Percentiles rank a stretch among this genome's conserved stretches.
These are phyloP conservation scores for Triticum dicoccoides DNA, from an alignment of 176 grass and related monocot species.

Conservation along the genomic window DNA sequence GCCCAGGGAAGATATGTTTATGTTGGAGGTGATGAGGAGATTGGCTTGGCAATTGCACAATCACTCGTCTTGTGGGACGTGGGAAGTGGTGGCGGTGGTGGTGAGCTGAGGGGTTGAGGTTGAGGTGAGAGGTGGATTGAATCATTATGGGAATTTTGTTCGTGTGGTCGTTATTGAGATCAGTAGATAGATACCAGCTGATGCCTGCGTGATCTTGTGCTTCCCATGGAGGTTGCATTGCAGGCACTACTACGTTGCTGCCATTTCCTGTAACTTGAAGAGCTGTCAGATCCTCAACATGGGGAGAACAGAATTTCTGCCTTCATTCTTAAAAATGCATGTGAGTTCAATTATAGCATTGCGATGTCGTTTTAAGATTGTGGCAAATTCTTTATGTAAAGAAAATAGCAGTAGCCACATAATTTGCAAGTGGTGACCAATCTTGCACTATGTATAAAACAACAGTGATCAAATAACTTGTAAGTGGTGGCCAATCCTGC, in stretches of 20 bases:
- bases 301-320: slow-evolving; percentile 27
- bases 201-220: slow-evolving; percentile 41
- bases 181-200: slow-evolving; percentile 23
- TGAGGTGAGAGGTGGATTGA: slow-evolving; percentile 22
- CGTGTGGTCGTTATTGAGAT: slow-evolving; percentile 26
- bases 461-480: not conserved
- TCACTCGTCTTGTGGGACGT: slow-evolving; percentile 49
- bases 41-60: slow-evolving; percentile 38
- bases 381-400: not conserved
- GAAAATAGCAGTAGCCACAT: not conserved
- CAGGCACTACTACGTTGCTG: slow-evolving; percentile 35
- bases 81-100: slow-evolving; percentile 47
- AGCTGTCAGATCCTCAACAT: slow-evolving; percentile 31
- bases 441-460: slow-evolving; percentile 11
- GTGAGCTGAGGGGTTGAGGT: not conserved
- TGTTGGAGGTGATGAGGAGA: slow-evolving; percentile 1
- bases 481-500: not conserved
- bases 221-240: slow-evolving; percentile 52
- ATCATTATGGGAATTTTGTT: slow-evolving; percentile 27
- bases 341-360: slow-evolving; percentile 28
- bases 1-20: slow-evolving; percentile 33
- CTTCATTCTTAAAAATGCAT: slow-evolving; percentile 16
- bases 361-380: not conserved
- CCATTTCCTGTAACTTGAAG: slow-evolving; percentile 37
- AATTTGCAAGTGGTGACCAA: slow-evolving; percentile 2